These are phyloP conservation scores for Liquidambar formosana DNA, from an alignment of 164 flowering plant genomes.

Conservation along the genomic window DNA sequence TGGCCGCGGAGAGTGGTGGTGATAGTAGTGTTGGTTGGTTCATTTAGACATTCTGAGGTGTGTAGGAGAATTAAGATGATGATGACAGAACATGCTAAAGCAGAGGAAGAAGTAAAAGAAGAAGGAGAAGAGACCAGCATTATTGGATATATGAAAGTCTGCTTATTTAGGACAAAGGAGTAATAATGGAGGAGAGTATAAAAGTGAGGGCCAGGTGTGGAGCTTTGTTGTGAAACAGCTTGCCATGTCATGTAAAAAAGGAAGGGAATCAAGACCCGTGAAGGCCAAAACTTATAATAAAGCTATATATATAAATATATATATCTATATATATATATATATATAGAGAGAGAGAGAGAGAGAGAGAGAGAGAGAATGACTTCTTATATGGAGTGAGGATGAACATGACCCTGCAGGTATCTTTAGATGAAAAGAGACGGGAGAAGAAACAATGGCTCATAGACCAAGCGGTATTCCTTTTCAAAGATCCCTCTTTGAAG, in stretches of 20 bases:
- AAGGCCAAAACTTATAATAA: constrained; percentile 12
- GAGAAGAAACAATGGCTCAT: too few species aligned
- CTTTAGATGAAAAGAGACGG: too few species aligned
- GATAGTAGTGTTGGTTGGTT: background rate
- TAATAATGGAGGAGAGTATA: background rate
- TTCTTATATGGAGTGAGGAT: background rate
- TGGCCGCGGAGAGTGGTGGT: constrained; percentile 3
- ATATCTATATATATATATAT: background rate
- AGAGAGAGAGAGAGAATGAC: background rate
- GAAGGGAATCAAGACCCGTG: constrained; percentile 44
- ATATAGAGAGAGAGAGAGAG: background rate
- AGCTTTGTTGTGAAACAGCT: constrained; percentile 8
- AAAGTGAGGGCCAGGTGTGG: constrained; percentile 5
- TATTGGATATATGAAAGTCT: constrained; percentile 9
- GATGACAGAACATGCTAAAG: constrained; percentile 7
- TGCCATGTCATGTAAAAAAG: background rate
- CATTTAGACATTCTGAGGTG: constrained; percentile 4
- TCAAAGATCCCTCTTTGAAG: too few species aligned
- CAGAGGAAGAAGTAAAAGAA: constrained; percentile 1
- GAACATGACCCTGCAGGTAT: too few species aligned
- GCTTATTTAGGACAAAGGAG: constrained; percentile 19
- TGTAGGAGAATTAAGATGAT: constrained; percentile 6
- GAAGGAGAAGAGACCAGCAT: constrained; percentile 21
- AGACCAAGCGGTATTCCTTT: too few species aligned
- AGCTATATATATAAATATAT: too few species aligned